Base-by-base conservation (phyloP, 2,329 filamentous ascomycete genomes). In the Orbilia javanica region DNA sequence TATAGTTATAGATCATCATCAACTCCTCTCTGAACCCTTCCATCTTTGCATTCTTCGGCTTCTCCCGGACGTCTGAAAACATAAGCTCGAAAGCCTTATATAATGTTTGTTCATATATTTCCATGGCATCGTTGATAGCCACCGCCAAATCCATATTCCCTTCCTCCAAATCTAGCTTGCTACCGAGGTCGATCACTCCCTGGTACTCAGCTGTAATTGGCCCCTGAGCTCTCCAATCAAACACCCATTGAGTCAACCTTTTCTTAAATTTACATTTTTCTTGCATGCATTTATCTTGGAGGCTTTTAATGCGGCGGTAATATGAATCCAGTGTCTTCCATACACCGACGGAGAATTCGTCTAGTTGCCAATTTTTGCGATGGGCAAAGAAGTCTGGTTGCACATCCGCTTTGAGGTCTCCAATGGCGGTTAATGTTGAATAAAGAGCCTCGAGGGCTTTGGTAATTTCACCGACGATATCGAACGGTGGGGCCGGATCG, bases 301-400 rank as follows among this genome's bases (percentile, higher is more conserved):
- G n/a, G 18, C 8, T 4, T 25, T 48, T 22, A 10, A 48, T 10
- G 10, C 44, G 44, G 1, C 25, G n/a, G 20, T 48, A 48, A 20
- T 48, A 48, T 2, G 18, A 7, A 29, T 31, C 6, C 0, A 67
- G 48, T 10, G 46, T 42, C 29, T 55, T 27, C 64, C 64, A 67
- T 1, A 55, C 11, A 15, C 36, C 31, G 13, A 15, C 13, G 5
- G 18, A 1, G 25, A 55, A 55, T n/a, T 34, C 64, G 22, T 55
- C 46, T 3, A 67, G 6, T n/a, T 53, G 63, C 48, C 64, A 67
- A 18, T 18, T 15, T 31, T 55, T 44, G 8, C 46, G 46, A 15
- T 10, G 10, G 15, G 5, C 4, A n/a, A 27, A 67, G 34, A 57
- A 67, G 15, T 67, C 64, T 5, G 64, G 64, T 22, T 67, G 64